Evolutionary conservation across 352 stramenopile species (phyloP), one percentile per base, ranked within the genome.

Genomic region (Globisporangium canariense): DNA sequence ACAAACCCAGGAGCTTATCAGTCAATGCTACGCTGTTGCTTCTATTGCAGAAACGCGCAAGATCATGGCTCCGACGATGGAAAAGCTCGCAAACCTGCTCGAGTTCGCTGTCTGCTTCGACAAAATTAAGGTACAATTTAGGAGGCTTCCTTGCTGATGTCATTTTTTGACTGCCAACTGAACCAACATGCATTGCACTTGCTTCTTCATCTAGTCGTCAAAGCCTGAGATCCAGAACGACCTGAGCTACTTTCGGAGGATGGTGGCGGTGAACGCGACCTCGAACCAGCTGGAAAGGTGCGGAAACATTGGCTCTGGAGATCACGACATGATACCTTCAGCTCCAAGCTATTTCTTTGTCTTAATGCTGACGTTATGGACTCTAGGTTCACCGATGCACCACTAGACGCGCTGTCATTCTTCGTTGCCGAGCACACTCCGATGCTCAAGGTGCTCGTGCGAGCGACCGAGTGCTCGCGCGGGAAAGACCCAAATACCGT

Each of bases 151-250:
- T n/a, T 46, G 40, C 40, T n/a, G 40, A 18, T 4, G 13, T n/a
- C 13, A n/a, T n/a, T 13, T n/a, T 0, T 14, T 1, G 7, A 30
- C n/a, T 55, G 32, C 32, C 32, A 36, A 36, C 6, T 20, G 22
- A 34, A 20, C 3, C 8, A 8, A 0, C 8, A n/a, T 56, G 34
- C n/a, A 38, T 16, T 41, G 36, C 11, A 18, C 14, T 11, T 14
- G 13, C 36, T 41, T 14, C 13, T 11, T 32, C 2, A 8, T 56
- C 14, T 0, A 76, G 65, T 60, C 74, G 20, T 74, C 71, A 36
- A 86, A 73, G 25, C 76, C 79, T 22, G 70, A 79, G 20, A 70
- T 89, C 41, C 79, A 89, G 66, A 89, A 89, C 61, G 79, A 89
- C 57, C 63, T 89, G 49, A 89, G 79, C 64, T 76, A 80, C 56